phyloP scores from a whole-genome alignment of 116 monocot species.

The Zostera marina region DNA sequence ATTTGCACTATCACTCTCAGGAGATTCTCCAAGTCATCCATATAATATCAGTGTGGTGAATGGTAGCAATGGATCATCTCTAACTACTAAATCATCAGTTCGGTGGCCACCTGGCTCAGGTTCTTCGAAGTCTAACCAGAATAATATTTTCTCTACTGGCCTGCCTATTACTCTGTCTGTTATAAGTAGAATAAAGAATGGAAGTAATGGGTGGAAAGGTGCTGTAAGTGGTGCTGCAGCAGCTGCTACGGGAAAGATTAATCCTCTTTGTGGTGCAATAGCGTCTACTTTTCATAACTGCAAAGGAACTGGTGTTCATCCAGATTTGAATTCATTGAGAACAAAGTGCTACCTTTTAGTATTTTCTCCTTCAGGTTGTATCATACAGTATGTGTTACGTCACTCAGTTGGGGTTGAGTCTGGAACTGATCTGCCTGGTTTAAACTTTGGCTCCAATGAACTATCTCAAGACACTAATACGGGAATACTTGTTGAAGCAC shows the following conservation, averaged over 20 bases:
- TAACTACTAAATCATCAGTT: conserved; percentile 9
- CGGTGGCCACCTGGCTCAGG: conserved; percentile 9
- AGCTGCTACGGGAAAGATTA: conserved; percentile 51
- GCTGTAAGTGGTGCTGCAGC: conserved; percentile 67
- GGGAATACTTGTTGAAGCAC: conserved; percentile 53
- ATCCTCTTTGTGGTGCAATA: conserved; percentile 56
- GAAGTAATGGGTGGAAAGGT: conserved; percentile 61
- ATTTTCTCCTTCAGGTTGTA: conserved; percentile 68
- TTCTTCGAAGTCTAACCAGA: conserved; percentile 19
- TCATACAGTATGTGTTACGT: conserved; percentile 62
- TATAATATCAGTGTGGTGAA: conserved; percentile 13
- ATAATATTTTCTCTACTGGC: conserved; percentile 17
- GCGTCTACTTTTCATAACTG: conserved; percentile 71
- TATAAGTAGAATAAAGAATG: conserved; percentile 78
- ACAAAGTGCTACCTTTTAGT: conserved; percentile 56
- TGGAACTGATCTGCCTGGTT: conserved; percentile 22
- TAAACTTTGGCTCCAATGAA: conserved; percentile 18
- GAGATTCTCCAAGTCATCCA: conserved; percentile 13
- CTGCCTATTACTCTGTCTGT: conserved; percentile 55
- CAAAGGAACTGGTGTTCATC: conserved; percentile 15
- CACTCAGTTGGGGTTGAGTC: conserved; percentile 25
- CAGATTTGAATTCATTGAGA: conserved; percentile 17
- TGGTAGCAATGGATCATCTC: conserved; percentile 12
- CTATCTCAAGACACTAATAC: conserved; percentile 21
- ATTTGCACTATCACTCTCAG: conserved; percentile 48